A percentile compares a stretch with the other conserved stretches of the same genome.
These are phyloP conservation scores for Gamarada debralockiae DNA, from an alignment of 495 filamentous ascomycete species.

Conservation along the genomic window DNA sequence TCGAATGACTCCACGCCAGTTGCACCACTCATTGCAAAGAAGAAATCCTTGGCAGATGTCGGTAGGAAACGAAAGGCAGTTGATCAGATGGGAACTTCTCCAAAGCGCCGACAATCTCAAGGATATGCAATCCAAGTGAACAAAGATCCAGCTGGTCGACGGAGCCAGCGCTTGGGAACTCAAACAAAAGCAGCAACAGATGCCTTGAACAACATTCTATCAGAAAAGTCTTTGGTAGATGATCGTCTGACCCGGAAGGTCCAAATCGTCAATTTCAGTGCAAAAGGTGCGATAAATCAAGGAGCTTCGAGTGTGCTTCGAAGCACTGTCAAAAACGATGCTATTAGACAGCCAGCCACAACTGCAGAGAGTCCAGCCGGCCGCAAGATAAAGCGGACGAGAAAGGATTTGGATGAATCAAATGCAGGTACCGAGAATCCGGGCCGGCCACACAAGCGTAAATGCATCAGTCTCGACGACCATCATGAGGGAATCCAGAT, in stretches of 20 bases:
- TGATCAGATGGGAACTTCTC: background rate
- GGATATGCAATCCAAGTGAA: background rate
- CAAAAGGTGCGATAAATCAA: constrained; percentile 29
- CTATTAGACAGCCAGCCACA: background rate
- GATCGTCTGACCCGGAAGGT: constrained; percentile 14
- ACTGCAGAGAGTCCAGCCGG: background rate
- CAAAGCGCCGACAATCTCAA: background rate
- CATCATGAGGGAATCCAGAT: constrained; percentile 7
- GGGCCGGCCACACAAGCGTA: background rate
- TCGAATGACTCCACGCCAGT: no score
- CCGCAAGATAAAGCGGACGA: no score
- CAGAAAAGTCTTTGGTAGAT: constrained; percentile 1
- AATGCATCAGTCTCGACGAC: background rate
- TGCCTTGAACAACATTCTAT: background rate
- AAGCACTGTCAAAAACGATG: background rate
- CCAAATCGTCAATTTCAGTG: constrained; percentile 25
- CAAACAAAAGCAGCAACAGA: background rate
- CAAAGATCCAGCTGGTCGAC: background rate
- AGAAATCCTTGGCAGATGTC: background rate
- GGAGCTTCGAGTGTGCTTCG: constrained; percentile 5
- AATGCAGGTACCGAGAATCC: background rate
- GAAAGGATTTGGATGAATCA: background rate
- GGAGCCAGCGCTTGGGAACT: background rate
- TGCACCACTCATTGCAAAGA: background rate
- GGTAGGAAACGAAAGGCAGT: constrained; percentile 7